A percentile compares a stretch with the other conserved stretches of the same genome.
These are phyloP conservation scores for Tetradesmus obliquus DNA, from an alignment of 139 green algal genomes.

Conservation along the genomic window DNA sequence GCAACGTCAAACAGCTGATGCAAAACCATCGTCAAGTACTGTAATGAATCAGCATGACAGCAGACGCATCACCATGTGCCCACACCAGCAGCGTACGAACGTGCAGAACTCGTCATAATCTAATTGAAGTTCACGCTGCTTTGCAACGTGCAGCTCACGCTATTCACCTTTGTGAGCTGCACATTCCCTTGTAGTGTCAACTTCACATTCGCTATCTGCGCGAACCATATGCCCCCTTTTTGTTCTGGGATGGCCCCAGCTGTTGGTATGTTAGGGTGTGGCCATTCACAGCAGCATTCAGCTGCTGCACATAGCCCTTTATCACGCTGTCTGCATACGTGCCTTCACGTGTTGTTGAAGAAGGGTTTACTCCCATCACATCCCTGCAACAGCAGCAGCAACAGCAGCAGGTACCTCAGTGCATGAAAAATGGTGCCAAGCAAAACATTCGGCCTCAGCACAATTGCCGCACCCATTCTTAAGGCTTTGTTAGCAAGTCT, in stretches of 20 bases:
- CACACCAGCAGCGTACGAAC: no score
- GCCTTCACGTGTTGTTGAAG: not conserved
- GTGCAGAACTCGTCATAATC: no score
- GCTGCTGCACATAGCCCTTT: not conserved
- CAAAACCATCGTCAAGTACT: no score
- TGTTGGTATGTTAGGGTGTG: not conserved
- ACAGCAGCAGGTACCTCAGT: not conserved
- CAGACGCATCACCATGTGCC: no score
- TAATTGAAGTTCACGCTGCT: no score
- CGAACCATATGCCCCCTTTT: not conserved
- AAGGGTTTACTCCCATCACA: not conserved
- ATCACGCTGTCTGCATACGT: slow-evolving; percentile 4
- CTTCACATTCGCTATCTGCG: no score
- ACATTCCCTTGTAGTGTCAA: no score
- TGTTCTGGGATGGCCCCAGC: not conserved
- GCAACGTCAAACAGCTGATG: no score
- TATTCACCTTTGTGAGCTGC: no score
- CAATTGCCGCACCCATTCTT: not conserved
- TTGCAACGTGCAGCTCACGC: no score
- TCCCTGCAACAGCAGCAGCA: not conserved
- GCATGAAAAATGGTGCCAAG: not conserved
- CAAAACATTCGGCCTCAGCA: not conserved
- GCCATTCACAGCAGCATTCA: not conserved
- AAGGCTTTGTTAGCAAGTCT: not conserved
- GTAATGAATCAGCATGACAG: no score